Evolutionary conservation across 768 basidiomycete genomes (phyloP).

Genomic region (Tubosaeta brunneosetosa): DNA sequence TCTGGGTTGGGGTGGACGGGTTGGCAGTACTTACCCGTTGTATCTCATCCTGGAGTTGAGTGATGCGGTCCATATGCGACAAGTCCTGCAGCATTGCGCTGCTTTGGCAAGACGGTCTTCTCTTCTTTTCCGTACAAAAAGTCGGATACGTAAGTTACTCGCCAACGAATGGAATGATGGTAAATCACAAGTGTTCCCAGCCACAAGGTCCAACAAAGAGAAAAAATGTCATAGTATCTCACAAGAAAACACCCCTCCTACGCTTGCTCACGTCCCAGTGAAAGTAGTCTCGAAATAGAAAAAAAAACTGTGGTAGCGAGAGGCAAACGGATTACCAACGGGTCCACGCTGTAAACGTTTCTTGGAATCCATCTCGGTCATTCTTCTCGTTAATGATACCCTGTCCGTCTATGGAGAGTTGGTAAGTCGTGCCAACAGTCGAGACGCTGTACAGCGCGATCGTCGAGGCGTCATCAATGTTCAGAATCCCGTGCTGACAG

Average conservation of each 20-base stretch:
- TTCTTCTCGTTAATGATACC: conserved; percentile 34
- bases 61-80: conserved; percentile 93
- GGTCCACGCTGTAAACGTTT: conserved; percentile 37
- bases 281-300: not conserved
- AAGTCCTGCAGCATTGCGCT: conserved; percentile 90
- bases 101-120: conserved; percentile 20
- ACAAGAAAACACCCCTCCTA: not conserved
- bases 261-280: not conserved
- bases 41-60: conserved; percentile 91
- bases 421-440: conserved; percentile 42
- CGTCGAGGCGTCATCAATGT: conserved; percentile 38
- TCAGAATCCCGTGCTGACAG: conserved; percentile 42
- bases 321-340: conserved; percentile 16
- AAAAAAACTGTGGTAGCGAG: not conserved
- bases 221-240: not conserved
- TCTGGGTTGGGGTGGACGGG: not conserved
- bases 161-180: conserved; percentile 2
- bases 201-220: not conserved
- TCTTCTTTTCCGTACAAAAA: conserved; percentile 6
- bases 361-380: conserved; percentile 43
- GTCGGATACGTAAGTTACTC: conserved; percentile 14
- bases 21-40: conserved; percentile 54
- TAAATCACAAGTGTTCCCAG: not conserved
- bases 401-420: conserved; percentile 35
- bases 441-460: conserved; percentile 44